phyloP scores from a whole-genome alignment of 345 rosid genomes.

The Bruguiera sexangula region DNA sequence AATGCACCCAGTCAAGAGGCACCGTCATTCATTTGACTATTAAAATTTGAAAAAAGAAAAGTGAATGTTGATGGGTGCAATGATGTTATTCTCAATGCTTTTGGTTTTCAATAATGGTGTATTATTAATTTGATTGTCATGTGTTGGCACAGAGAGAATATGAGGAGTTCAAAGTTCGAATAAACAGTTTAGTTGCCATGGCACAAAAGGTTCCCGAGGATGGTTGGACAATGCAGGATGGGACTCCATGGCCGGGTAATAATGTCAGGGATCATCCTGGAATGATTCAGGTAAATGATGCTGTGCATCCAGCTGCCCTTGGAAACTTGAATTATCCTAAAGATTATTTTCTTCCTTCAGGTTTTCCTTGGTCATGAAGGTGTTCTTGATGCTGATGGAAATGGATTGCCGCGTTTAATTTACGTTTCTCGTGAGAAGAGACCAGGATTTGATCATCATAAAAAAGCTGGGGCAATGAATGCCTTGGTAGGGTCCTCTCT shows the following conservation, averaged over 20 bases:
- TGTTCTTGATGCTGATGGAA: slow-evolving; percentile 63
- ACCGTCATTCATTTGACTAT: neutral
- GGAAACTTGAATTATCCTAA: slow-evolving; percentile 9
- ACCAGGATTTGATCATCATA: slow-evolving; percentile 90
- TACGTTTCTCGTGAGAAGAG: slow-evolving; percentile 96
- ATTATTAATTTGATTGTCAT: neutral
- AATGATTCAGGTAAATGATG: slow-evolving; percentile 74
- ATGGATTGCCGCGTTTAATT: slow-evolving; percentile 69
- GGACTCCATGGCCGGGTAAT: slow-evolving; percentile 93
- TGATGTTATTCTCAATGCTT: neutral
- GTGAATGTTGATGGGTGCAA: neutral
- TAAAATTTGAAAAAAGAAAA: neutral
- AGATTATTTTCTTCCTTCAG: slow-evolving; percentile 25
- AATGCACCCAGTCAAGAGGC: neutral
- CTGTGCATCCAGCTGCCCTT: neutral
- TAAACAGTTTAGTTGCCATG: slow-evolving; percentile 69
- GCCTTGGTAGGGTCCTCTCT: slow-evolving; percentile 49
- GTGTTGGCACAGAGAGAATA: slow-evolving; percentile 62
- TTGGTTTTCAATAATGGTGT: slow-evolving; percentile 13
- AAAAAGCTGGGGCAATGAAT: slow-evolving; percentile 96
- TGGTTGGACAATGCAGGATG: slow-evolving; percentile 97
- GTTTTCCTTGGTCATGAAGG: slow-evolving; percentile 85
- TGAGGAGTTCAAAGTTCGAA: slow-evolving; percentile 77
- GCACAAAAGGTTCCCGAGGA: slow-evolving; percentile 95
- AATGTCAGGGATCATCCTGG: slow-evolving; percentile 91